These are phyloP conservation scores for Amanita molliuscula DNA, from an alignment of 768 basidiomycete species.

Conservation along the genomic window DNA sequence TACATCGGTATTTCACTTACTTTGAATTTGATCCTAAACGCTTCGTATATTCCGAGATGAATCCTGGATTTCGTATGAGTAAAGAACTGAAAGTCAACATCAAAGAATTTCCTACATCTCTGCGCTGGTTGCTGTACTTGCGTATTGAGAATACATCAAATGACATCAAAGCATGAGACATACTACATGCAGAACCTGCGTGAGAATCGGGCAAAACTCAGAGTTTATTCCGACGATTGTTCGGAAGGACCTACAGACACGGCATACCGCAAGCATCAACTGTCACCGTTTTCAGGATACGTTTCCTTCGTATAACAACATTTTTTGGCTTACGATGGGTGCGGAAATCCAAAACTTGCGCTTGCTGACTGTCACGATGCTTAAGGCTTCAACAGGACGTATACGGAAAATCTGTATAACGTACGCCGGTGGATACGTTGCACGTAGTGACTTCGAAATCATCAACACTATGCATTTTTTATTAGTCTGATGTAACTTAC, in stretches of 20 bases:
- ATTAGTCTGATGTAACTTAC: conserved; percentile 8
- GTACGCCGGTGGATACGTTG: conserved; percentile 16
- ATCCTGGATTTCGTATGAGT: conserved; percentile 11
- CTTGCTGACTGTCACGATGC: conserved; percentile 14
- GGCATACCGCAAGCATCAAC: conserved; percentile 15
- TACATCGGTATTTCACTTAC: conserved; percentile 7
- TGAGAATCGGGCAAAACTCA: not conserved
- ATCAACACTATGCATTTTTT: not conserved
- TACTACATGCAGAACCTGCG: conserved; percentile 4
- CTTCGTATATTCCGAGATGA: conserved; percentile 8
- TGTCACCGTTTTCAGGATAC: conserved; percentile 1
- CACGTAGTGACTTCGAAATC: conserved; percentile 14
- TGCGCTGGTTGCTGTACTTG: conserved; percentile 12
- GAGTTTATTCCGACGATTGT: not conserved
- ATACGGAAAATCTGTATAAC: not conserved
- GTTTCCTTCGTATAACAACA: not conserved
- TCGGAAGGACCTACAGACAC: conserved; percentile 13
- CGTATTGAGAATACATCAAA: not conserved
- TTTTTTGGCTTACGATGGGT: conserved; percentile 15
- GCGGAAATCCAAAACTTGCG: conserved; percentile 13
- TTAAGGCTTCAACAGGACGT: not conserved
- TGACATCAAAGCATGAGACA: not conserved
- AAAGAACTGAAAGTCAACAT: not conserved
- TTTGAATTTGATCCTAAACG: conserved; percentile 12
- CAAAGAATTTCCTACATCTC: conserved; percentile 12